Evolutionary conservation across 495 filamentous ascomycete genomes (phyloP).

Genomic region (Neurospora sp.): DNA sequence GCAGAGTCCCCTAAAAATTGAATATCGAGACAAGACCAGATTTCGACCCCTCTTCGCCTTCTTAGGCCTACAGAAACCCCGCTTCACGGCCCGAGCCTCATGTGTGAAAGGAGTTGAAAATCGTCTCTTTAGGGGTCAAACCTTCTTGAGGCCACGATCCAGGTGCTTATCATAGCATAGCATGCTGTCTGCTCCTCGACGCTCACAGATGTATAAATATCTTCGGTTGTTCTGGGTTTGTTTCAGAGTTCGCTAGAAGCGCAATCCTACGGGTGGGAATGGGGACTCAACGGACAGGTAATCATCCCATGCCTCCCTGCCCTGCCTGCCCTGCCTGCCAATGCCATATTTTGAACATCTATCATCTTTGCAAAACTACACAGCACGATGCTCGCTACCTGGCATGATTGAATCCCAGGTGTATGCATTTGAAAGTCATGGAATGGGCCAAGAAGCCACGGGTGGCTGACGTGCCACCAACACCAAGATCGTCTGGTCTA

Average conservation of each 20-base stretch:
- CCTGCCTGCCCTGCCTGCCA: background rate
- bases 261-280: background rate
- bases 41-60: background rate
- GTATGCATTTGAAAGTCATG: background rate
- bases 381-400: background rate
- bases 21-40: background rate
- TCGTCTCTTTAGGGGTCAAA: background rate
- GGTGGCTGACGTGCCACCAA: background rate
- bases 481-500: background rate
- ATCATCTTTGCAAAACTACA: background rate
- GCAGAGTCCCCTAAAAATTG: background rate
- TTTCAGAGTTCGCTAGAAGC: background rate
- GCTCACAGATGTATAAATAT: background rate
- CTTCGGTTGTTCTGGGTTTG: background rate
- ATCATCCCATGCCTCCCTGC: background rate
- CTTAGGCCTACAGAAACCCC: background rate
- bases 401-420: background rate
- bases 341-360: background rate
- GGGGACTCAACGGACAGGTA: background rate
- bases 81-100: background rate
- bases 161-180: background rate
- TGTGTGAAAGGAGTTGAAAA: background rate
- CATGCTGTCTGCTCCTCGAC: background rate
- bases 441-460: background rate
- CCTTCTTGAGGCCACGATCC: background rate